Evolutionary conservation across 192 early-diverging fungal species (phyloP).

Genomic region (Chytriomyces sp.): DNA sequence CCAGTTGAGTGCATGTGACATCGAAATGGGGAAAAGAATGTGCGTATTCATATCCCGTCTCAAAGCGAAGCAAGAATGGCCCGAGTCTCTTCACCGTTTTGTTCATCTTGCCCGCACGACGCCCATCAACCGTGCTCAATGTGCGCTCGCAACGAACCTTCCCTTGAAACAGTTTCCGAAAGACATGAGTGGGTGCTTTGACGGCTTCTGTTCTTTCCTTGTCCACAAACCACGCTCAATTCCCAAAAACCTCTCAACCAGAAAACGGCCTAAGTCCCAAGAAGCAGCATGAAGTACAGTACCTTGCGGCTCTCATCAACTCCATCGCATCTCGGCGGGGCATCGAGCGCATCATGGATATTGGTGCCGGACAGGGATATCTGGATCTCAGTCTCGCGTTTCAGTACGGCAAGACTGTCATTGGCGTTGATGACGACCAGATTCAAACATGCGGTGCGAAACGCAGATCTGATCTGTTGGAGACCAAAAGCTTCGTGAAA

Average conservation of each 20-base stretch:
- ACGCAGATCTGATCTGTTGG: slow-evolving; percentile 54
- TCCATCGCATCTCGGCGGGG: slow-evolving; percentile 47
- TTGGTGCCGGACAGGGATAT: slow-evolving; percentile 83
- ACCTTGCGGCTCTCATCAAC: slow-evolving; percentile 63
- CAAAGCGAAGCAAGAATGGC: slow-evolving; percentile 25
- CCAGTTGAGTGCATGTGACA: not conserved
- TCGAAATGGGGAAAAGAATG: not conserved
- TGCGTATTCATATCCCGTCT: not conserved
- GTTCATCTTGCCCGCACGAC: not conserved
- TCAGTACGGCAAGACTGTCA: slow-evolving; percentile 65
- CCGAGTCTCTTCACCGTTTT: slow-evolving; percentile 6
- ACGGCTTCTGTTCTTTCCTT: not conserved
- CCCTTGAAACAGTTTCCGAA: not conserved
- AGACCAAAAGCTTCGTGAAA: slow-evolving; percentile 48
- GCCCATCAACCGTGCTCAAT: slow-evolving; percentile 2
- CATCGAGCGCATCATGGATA: slow-evolving; percentile 60
- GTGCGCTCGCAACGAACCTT: not conserved
- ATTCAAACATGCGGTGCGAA: slow-evolving; percentile 78
- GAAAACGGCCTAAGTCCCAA: slow-evolving; percentile 73
- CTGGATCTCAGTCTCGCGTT: slow-evolving; percentile 70
- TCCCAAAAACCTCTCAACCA: not conserved
- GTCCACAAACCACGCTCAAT: too few relatives aligned
- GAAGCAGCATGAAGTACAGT: slow-evolving; percentile 73
- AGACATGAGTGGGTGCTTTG: slow-evolving; percentile 6
- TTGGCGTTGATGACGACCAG: slow-evolving; percentile 71